Percentiles rank a stretch among this genome's conserved stretches.
phyloP scores from a whole-genome alignment of 192 early-diverging fungal species.

The Radiomyces spectabilis region DNA sequence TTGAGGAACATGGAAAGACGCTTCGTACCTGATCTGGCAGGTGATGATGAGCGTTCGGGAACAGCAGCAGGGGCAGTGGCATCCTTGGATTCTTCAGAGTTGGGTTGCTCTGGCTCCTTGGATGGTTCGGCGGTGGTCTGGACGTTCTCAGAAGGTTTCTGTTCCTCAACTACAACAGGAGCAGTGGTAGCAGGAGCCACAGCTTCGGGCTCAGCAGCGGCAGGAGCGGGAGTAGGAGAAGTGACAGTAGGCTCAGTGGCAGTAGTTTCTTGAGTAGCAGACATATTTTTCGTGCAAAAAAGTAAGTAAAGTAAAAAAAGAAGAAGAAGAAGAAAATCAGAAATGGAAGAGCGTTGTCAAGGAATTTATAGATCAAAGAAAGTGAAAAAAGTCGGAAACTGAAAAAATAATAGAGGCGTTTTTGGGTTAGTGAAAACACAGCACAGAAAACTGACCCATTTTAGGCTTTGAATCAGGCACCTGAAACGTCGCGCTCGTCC shows the following conservation, averaged over 20 bases:
- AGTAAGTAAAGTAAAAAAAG: neutral
- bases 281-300: neutral
- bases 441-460: too few relatives aligned
- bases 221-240: neutral
- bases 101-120: neutral
- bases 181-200: neutral
- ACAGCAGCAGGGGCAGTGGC: neutral
- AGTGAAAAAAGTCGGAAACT: too few relatives aligned
- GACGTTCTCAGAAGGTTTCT: neutral
- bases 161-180: neutral
- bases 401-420: too few relatives aligned
- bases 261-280: neutral
- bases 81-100: neutral
- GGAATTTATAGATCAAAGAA: too few relatives aligned
- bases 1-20: slow-evolving; percentile 11
- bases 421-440: too few relatives aligned
- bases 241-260: neutral
- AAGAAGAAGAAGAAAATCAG: slow-evolving; percentile 1
- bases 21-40: slow-evolving; percentile 9
- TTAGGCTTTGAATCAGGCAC: too few relatives aligned
- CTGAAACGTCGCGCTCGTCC: too few relatives aligned
- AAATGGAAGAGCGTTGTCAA: too few relatives aligned
- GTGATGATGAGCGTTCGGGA: too few relatives aligned
- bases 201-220: neutral
- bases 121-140: too few relatives aligned